Percentiles rank a stretch among this genome's conserved stretches.
These are phyloP conservation scores for Carex littledalei DNA, from an alignment of 176 grass and related monocot genomes.

Conservation along the genomic window DNA sequence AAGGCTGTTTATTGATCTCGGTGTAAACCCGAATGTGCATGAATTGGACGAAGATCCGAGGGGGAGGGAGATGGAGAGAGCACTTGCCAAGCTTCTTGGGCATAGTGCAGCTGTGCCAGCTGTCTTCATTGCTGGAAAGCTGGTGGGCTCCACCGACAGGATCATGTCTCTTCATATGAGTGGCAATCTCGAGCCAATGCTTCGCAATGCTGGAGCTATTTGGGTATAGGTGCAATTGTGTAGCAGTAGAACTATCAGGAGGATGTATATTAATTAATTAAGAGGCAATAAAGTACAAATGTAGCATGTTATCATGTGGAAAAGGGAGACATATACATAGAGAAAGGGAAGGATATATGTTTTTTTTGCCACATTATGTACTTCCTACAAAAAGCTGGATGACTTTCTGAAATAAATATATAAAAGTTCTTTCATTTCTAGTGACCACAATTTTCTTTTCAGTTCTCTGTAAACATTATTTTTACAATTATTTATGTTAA, in stretches of 20 bases:
- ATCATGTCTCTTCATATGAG: conserved; percentile 46
- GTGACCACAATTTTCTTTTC: neutral
- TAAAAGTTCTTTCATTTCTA: neutral
- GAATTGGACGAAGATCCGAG: conserved; percentile 37
- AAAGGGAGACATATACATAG: neutral
- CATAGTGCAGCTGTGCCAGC: conserved; percentile 23
- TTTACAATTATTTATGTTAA: neutral
- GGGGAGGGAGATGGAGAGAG: conserved; percentile 39
- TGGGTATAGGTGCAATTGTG: conserved; percentile 27
- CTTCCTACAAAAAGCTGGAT: neutral
- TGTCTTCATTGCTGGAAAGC: conserved; percentile 42
- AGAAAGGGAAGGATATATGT: neutral
- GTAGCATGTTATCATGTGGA: neutral
- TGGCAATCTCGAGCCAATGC: conserved; percentile 37
- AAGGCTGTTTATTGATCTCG: conserved; percentile 38
- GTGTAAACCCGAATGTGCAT: conserved; percentile 31
- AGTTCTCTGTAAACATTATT: neutral
- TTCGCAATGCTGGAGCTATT: conserved; percentile 37
- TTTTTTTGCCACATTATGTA: neutral
- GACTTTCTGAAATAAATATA: neutral
- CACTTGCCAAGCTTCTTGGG: conserved; percentile 22
- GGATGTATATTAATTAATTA: neutral
- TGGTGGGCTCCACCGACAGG: conserved; percentile 40
- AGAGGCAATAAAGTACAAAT: neutral
- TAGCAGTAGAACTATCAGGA: neutral